Conservation (phyloP, 441 rosid genomes). For the Mallotus repandus region DNA sequence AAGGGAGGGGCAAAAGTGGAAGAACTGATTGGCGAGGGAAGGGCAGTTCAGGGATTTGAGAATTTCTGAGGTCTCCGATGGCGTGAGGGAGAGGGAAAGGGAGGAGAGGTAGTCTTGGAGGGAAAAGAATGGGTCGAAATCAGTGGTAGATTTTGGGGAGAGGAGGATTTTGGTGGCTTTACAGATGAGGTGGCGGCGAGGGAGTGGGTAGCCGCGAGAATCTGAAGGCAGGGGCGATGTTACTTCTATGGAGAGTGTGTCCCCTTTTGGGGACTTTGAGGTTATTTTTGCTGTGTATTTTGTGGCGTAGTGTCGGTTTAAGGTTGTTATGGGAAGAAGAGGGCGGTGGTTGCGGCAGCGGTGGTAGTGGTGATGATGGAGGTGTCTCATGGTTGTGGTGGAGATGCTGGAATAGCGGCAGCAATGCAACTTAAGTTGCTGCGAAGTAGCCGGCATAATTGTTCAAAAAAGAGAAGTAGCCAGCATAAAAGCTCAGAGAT, state of each 20-base stretch:
- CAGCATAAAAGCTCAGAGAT: no score
- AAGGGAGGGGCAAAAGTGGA: constrained; percentile 58
- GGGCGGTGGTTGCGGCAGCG: not conserved
- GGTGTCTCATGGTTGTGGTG: constrained; percentile 16
- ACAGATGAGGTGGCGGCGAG: constrained; percentile 79
- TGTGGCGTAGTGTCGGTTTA: constrained; percentile 58
- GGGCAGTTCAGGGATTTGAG: constrained; percentile 77
- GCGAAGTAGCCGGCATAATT: no score
- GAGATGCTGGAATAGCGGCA: not conserved
- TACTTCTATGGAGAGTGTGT: constrained; percentile 69
- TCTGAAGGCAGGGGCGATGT: constrained; percentile 57
- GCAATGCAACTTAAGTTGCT: no score
- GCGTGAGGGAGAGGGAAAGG: constrained; percentile 59
- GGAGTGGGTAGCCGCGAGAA: constrained; percentile 72
- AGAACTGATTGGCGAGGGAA: constrained; percentile 59
- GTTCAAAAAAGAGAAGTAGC: no score
- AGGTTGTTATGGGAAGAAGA: not conserved
- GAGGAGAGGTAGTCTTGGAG: constrained; percentile 65
- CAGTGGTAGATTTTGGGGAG: constrained; percentile 8
- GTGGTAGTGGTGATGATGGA: constrained; percentile 4
- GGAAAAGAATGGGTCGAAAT: constrained; percentile 37
- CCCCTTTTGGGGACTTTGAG: constrained; percentile 71
- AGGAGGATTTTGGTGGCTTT: constrained; percentile 57
- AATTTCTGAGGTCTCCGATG: constrained; percentile 71
- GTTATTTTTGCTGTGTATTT: constrained; percentile 73